Evolutionary conservation across 2,329 filamentous ascomycete genomes (phyloP), one percentile per base, ranked within the genome.

Genomic region (Coniochaeta prunicola): DNA sequence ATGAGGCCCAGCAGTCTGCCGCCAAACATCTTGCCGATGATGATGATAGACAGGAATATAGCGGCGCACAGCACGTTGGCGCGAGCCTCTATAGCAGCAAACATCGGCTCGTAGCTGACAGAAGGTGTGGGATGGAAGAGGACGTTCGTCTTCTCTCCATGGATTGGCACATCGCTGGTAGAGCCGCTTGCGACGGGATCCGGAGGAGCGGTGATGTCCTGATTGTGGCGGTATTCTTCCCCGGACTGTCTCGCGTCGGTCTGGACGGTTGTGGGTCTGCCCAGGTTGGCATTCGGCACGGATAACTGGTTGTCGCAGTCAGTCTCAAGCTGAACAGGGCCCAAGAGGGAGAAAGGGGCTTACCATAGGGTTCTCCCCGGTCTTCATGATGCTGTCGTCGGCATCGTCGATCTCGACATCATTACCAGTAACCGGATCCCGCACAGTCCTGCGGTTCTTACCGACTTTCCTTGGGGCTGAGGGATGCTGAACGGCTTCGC

Each of bases 101-200:
- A 97, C 82, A 92, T 96, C 4, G 92, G 91, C 72, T 96, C 91
- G 69, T 91, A 96, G 76, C 88, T 91, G 64, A 96, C 83, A 0
- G 89, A 89, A 0, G 93, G 93, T 0, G 93, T 97, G 17, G 94
- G 93, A 72, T 97, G 93, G 73, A 97, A 97, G 31, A 97, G 81
- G 19, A 97, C 87, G 62, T 96, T 97, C 3, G 94, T 97, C 81
- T 94, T 97, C 70, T 97, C 93, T 67, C 92, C 93, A 69, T 92
- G 90, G 60, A 97, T 96, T 3, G 94, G 94, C 1, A 97, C 92
- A 73, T 97, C 94, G 28, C 91, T 92, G 0, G 93, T 97, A 34
- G 88, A 85, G 26, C 91, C 91, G 59, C 87, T 82, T 17, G 87
- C 86, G 21, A 96, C 79, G 0, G 93, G 93, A 64, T 96, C 92